A percentile compares a stretch with the other conserved stretches of the same genome.
phyloP scores from a whole-genome alignment of 208 protist genomes.

The Leishmania aethiopica region DNA sequence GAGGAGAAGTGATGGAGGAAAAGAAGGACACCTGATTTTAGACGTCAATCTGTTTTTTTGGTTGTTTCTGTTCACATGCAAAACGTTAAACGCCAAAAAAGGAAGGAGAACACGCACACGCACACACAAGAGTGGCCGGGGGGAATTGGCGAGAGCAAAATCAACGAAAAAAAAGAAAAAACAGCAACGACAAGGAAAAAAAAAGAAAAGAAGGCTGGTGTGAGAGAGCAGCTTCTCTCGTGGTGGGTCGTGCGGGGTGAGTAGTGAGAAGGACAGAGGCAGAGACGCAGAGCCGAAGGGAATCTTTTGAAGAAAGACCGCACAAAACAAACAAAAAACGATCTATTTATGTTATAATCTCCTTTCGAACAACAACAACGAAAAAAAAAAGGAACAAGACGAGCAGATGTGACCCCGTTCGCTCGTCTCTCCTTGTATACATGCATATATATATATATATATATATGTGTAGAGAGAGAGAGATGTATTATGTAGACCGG shows the following conservation, averaged over 20 bases:
- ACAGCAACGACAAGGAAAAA: neutral
- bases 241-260: neutral
- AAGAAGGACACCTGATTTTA: too few species aligned
- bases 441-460: neutral
- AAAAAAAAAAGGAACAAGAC: neutral
- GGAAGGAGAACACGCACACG: neutral
- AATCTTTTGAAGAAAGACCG: neutral
- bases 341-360: neutral
- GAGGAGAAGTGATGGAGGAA: neutral
- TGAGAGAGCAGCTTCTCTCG: neutral
- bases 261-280: neutral
- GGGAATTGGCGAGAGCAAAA: neutral
- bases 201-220: neutral
- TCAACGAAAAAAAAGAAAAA: too few species aligned
- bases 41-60: too few species aligned
- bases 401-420: neutral
- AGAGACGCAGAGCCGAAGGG: neutral
- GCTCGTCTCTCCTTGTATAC: neutral
- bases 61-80: neutral
- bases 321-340: neutral
- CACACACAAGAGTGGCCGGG: neutral
- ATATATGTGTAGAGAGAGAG: too few species aligned
- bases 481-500: neutral
- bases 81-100: neutral
- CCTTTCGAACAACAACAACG: neutral